Conservation (phyloP, 176 grass and related monocot species). For the Triticum aestivum region DNA sequence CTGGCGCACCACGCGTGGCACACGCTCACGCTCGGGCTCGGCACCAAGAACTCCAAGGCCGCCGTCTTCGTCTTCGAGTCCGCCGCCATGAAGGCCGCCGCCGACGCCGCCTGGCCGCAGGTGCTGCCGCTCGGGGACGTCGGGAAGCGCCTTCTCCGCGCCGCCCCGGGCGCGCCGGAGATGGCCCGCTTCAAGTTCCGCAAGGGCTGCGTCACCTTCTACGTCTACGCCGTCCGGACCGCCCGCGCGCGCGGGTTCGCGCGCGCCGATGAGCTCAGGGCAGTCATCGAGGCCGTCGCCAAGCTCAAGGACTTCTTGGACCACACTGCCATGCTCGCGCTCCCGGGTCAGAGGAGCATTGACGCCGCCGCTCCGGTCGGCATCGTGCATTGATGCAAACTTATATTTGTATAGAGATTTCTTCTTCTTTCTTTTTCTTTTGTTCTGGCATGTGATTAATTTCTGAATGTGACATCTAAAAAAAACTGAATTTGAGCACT, state of each 20-base stretch:
- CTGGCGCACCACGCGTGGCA: conserved; percentile 95
- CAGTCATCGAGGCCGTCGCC: conserved; percentile 66
- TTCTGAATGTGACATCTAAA: conserved; percentile 16
- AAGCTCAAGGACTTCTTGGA: conserved; percentile 90
- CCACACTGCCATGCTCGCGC: conserved; percentile 92
- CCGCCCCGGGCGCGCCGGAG: conserved; percentile 46
- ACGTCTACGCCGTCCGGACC: conserved; percentile 79
- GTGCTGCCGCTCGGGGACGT: conserved; percentile 86
- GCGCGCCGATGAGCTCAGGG: conserved; percentile 71
- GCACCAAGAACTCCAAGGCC: conserved; percentile 89
- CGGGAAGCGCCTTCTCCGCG: conserved; percentile 66
- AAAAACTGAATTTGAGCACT: background rate
- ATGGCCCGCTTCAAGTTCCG: conserved; percentile 97
- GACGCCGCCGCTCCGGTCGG: conserved; percentile 26
- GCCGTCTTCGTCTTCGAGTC: conserved; percentile 92
- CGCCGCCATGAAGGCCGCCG: conserved; percentile 62
- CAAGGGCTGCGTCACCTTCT: conserved; percentile 94
- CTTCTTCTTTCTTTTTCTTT: background rate
- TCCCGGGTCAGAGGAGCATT: conserved; percentile 81
- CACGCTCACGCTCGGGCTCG: conserved; percentile 87
- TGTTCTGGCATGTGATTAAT: conserved; percentile 35
- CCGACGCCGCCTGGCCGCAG: conserved; percentile 66
- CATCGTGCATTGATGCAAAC: conserved; percentile 28
- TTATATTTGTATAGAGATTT: conserved; percentile 17
- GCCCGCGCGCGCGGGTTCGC: conserved; percentile 68